A percentile compares a stretch with the other conserved stretches of the same genome.
Conservation (phyloP, 208 protist genomes). For the Tetramitus jugosus region DNA sequence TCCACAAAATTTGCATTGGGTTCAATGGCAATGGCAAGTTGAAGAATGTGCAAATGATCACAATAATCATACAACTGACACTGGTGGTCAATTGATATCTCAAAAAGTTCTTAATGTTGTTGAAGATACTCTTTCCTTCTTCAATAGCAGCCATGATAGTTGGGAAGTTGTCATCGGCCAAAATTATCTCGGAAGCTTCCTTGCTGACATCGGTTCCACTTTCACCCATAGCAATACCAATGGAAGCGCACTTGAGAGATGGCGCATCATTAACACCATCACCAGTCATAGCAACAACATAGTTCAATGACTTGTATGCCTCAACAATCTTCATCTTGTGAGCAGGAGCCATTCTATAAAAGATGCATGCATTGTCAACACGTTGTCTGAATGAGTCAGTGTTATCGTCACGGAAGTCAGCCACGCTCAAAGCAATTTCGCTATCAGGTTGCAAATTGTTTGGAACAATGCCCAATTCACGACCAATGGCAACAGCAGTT, state of each 20-base stretch:
- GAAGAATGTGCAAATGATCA: constrained; percentile 52
- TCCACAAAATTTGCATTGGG: constrained; percentile 85
- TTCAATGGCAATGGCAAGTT: constrained; percentile 55
- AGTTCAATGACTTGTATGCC: constrained; percentile 35
- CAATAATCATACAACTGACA: constrained; percentile 58
- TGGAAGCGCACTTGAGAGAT: constrained; percentile 94
- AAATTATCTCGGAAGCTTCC: constrained; percentile 87
- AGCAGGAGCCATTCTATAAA: constrained; percentile 42
- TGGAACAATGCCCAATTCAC: constrained; percentile 54
- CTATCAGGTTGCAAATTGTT: constrained; percentile 44
- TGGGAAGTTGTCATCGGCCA: constrained; percentile 89
- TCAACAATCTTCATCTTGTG: constrained; percentile 55
- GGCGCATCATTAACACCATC: constrained; percentile 83
- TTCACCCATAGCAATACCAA: constrained; percentile 94
- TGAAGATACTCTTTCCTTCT: constrained; percentile 88
- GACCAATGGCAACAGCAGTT: constrained; percentile 60
- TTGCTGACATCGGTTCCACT: constrained; percentile 94
- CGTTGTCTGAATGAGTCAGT: constrained; percentile 28
- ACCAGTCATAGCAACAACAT: constrained; percentile 68
- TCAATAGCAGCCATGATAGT: constrained; percentile 90
- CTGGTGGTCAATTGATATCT: constrained; percentile 93
- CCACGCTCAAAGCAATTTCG: constrained; percentile 31
- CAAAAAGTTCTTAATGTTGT: constrained; percentile 95
- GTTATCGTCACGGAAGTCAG: constrained; percentile 25
- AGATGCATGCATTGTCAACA: constrained; percentile 28